Evolutionary conservation across 495 filamentous ascomycete genomes (phyloP), one percentile per base, ranked within the genome.

Genomic region (Xylaria palmicola): DNA sequence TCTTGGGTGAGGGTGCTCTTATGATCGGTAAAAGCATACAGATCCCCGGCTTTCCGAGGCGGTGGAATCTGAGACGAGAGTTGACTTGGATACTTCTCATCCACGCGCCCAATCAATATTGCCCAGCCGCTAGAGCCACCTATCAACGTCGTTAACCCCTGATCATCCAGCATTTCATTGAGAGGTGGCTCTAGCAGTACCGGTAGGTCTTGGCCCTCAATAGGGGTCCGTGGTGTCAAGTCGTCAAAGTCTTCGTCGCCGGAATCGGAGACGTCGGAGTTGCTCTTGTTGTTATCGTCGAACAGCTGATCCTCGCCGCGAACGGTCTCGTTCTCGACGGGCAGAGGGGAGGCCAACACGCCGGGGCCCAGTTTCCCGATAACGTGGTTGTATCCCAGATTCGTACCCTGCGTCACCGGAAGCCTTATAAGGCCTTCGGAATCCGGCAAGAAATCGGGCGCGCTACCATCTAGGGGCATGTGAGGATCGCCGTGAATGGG

Each of bases 261-360:
- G n/a, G 47, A 24, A 6, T 51, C 58, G 9, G 39, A 24, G 4
- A 13, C 4, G 17, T 32, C 41, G 17, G 29, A 47, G 7, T 27
- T 1, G 30, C 47, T 39, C 39, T 32, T 48, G 26, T 32, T 48
- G 26, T 56, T 17, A n/a, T 62, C 49, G 24, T 62, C 59, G 27
- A 62, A 62, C 6, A 62, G 59, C 29, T 51, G 26, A 12, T 62
- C 51, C 15, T 62, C n/a, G 17, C 60, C 60, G 29, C 37, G 43
- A 15, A 62, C 60, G 2, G 60, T 62, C 43, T 62, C 41, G 15
- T 48, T 62, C 19, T 62, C 60, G 10, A 62, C 60, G 1, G 51
- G 60, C 9, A 62, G 36, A 4, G 60, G 60, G 7, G 32, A 43
- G 6, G 34, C n/a, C 4, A 30, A 15, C 13, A 4, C n/a, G 5